Evolutionary conservation across 2,329 filamentous ascomycete genomes (phyloP), one percentile per base, ranked within the genome.

Genomic region (Aspergillus hortae): DNA sequence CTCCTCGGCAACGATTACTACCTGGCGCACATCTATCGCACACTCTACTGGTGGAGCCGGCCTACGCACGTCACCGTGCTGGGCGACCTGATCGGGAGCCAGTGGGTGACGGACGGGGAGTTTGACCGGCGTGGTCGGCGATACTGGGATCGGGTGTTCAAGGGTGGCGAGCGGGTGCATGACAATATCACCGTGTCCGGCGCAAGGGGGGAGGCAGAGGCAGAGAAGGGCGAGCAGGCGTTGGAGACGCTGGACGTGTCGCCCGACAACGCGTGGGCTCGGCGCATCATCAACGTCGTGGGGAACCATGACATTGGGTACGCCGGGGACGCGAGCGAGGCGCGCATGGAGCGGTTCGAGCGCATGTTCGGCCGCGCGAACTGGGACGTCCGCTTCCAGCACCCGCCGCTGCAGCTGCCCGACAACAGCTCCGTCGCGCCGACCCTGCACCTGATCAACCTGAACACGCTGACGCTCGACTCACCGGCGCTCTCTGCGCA

Each of bases 231-330:
- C 11, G 52, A 61, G 21, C 65, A 57, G 12, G 54, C 57, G 23
- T 56, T 67, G 32, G 60, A 64, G 45, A 49, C 59, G 10, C 55
- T 73, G 5, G 70, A 70, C 19, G 51, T 55, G 7, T 55, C 62
- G 57, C 49, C 62, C 14, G 73, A 79, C 54, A 71, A 76, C 5
- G 70, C 72, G 2, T 97, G 94, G 94, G 72, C 78, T n/a, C 80
- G 77, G 38, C 82, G 88, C 50, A 79, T 96, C 57, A 90, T 99
- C 67, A 95, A 96, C 61, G 84, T 97, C 23, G 91, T 86, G 0
- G 94, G 94, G 1, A 99, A 99, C 66, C 94, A 99, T 67, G 94
- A 99, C 69, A 86, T 99, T 64, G 94, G 94, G 32, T 99, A 99
- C 68, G 90, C 92, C 0, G 94, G 94, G 3, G 94, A 99, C 69